phyloP scores from a whole-genome alignment of 2,329 filamentous ascomycete species.

The Penicillium sp. region DNA sequence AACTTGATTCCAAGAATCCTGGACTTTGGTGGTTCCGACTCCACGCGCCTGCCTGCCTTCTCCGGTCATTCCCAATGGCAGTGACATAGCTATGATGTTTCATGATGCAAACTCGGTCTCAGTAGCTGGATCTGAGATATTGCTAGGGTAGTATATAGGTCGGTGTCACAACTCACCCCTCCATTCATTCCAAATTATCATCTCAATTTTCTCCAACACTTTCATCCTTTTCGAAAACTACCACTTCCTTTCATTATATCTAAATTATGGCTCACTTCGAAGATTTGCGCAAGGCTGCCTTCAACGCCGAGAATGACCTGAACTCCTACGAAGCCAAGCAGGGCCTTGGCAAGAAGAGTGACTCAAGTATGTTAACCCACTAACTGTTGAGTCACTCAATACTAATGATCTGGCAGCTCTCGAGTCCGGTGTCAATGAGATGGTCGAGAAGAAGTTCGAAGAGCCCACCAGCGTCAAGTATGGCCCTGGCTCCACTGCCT shows the following conservation, averaged over 20 bases:
- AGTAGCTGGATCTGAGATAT: neutral
- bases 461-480: constrained; percentile 36
- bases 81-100: constrained; percentile 38
- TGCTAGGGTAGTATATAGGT: neutral
- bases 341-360: constrained; percentile 38
- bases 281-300: constrained; percentile 26
- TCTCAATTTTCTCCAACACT: neutral
- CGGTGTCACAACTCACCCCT: neutral
- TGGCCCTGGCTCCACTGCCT: constrained; percentile 33
- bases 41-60: neutral
- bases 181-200: neutral
- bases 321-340: constrained; percentile 42
- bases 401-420: constrained; percentile 24
- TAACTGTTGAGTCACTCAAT: neutral
- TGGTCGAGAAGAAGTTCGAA: constrained; percentile 39
- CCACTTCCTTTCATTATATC: neutral
- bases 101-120: constrained; percentile 29
- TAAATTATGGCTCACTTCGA: constrained; percentile 17
- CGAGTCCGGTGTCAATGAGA: constrained; percentile 44
- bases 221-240: too few relatives aligned
- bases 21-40: neutral
- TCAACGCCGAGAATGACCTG: constrained; percentile 40
- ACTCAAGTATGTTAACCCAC: constrained; percentile 34
- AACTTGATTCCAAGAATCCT: constrained; percentile 5
- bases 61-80: neutral